phyloP scores from a whole-genome alignment of 805 yeast genomes.

The Kluyveromyces dobzhanskii region DNA sequence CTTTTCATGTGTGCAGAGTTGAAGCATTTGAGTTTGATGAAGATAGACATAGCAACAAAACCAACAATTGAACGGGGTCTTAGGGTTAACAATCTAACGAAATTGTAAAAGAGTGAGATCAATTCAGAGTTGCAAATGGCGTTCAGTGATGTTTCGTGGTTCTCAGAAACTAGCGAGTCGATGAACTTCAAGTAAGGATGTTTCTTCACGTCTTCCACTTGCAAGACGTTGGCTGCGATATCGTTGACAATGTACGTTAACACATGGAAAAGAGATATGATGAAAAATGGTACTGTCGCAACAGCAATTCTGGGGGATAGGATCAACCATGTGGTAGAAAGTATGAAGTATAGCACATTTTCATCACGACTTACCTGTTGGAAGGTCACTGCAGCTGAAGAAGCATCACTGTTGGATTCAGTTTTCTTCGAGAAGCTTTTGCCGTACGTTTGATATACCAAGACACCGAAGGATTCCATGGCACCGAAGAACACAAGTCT shows the following conservation, averaged over 20 bases:
- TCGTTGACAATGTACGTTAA: slow-evolving; percentile 59
- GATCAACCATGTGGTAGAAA: slow-evolving; percentile 44
- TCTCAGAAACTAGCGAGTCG: slow-evolving; percentile 38
- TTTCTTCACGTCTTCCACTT: slow-evolving; percentile 25
- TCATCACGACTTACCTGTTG: slow-evolving; percentile 45
- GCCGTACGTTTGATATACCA: slow-evolving; percentile 51
- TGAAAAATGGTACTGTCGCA: slow-evolving; percentile 62
- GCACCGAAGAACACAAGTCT: slow-evolving; percentile 54
- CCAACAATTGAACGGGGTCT: slow-evolving; percentile 55
- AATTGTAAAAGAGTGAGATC: slow-evolving; percentile 31
- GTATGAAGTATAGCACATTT: slow-evolving; percentile 60
- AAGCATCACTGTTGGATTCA: not conserved
- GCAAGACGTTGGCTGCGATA: slow-evolving; percentile 52
- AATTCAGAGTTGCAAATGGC: slow-evolving; percentile 56
- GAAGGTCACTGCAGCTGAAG: not conserved
- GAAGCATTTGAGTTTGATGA: slow-evolving; percentile 72
- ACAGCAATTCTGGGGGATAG: slow-evolving; percentile 50
- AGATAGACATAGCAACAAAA: slow-evolving; percentile 45
- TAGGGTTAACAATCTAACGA: slow-evolving; percentile 51
- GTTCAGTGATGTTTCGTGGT: slow-evolving; percentile 52
- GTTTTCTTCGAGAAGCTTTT: slow-evolving; percentile 13
- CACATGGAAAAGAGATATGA: slow-evolving; percentile 77
- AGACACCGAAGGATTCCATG: slow-evolving; percentile 66
- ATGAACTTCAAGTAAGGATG: slow-evolving; percentile 19
- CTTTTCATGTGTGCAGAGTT: slow-evolving; percentile 64